Percentiles rank a stretch among this genome's conserved stretches.
phyloP scores from a whole-genome alignment of 768 basidiomycete species.

The Leucocoprinus leucothites region DNA sequence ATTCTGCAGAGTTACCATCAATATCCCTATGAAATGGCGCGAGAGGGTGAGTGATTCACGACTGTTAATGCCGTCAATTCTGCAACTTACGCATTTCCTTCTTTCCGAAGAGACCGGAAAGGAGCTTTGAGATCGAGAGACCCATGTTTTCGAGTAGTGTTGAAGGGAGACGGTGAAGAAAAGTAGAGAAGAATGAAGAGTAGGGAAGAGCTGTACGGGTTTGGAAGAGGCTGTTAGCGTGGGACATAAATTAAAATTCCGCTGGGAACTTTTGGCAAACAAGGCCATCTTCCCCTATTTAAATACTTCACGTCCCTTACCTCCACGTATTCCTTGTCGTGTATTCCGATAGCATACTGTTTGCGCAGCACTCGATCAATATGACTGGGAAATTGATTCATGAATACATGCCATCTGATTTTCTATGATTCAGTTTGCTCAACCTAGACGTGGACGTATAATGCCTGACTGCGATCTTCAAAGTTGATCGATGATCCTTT shows the following conservation, averaged over 20 bases:
- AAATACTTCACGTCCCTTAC: constrained; percentile 4
- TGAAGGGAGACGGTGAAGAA: constrained; percentile 29
- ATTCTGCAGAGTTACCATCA: constrained; percentile 65
- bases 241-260: constrained; percentile 46
- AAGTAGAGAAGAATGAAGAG: constrained; percentile 28
- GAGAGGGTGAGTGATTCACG: constrained; percentile 26
- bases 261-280: constrained; percentile 29
- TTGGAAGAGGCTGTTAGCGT: constrained; percentile 32
- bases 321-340: constrained; percentile 11
- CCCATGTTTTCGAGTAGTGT: constrained; percentile 57
- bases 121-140: constrained; percentile 70
- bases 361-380: too few species aligned
- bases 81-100: constrained; percentile 94
- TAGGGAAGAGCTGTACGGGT: constrained; percentile 21
- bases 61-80: constrained; percentile 23
- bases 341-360: background rate
- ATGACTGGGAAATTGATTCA: too few species aligned
- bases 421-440: too few species aligned
- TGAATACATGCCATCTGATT: too few species aligned
- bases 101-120: constrained; percentile 91
- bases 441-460: too few species aligned
- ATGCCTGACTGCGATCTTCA: too few species aligned
- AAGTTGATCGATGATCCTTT: too few species aligned
- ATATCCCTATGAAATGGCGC: constrained; percentile 68
- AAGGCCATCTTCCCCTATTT: constrained; percentile 18